Evolutionary conservation across 1,284 basidiomycete genomes (phyloP).

Genomic region (Heterobasidion parviporum): DNA sequence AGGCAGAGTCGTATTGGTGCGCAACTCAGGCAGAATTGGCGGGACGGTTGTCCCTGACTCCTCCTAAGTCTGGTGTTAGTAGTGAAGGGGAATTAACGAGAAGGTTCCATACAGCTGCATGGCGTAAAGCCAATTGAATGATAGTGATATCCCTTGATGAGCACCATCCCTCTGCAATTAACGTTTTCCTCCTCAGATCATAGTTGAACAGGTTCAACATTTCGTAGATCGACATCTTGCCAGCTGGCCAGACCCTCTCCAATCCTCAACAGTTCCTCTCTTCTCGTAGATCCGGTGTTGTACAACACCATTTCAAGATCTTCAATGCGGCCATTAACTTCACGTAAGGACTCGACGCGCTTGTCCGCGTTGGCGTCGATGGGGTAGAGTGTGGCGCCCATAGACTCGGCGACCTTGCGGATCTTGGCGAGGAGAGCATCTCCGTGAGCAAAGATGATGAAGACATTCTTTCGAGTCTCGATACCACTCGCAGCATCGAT

Average conservation of each 20-base stretch:
- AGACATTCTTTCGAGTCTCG: conserved; percentile 94
- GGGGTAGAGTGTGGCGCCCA: conserved; percentile 95
- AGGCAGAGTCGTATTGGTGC: conserved; percentile 87
- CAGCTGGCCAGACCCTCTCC: conserved; percentile 86
- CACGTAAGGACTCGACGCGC: conserved; percentile 83
- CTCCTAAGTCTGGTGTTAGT: conserved; percentile 44
- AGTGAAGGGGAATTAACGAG: not conserved
- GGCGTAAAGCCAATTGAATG: conserved; percentile 85
- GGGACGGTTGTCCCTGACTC: conserved; percentile 90
- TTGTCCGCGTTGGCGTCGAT: conserved; percentile 93
- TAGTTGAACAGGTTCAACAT: conserved; percentile 93
- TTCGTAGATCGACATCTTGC: conserved; percentile 94
- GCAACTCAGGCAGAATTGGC: conserved; percentile 88
- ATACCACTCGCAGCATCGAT: conserved; percentile 76
- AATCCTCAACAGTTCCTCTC: conserved; percentile 79
- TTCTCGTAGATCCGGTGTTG: conserved; percentile 83
- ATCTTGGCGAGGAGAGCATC: conserved; percentile 92
- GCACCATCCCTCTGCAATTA: conserved; percentile 97
- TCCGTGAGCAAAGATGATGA: conserved; percentile 99
- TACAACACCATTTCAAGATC: conserved; percentile 89
- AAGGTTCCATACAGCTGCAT: conserved; percentile 70
- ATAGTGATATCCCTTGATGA: conserved; percentile 84
- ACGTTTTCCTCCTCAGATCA: conserved; percentile 88
- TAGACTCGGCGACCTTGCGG: conserved; percentile 95
- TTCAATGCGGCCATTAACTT: conserved; percentile 86